Conservation (phyloP, 192 early-diverging fungal species). For the Dispira simplex region DNA sequence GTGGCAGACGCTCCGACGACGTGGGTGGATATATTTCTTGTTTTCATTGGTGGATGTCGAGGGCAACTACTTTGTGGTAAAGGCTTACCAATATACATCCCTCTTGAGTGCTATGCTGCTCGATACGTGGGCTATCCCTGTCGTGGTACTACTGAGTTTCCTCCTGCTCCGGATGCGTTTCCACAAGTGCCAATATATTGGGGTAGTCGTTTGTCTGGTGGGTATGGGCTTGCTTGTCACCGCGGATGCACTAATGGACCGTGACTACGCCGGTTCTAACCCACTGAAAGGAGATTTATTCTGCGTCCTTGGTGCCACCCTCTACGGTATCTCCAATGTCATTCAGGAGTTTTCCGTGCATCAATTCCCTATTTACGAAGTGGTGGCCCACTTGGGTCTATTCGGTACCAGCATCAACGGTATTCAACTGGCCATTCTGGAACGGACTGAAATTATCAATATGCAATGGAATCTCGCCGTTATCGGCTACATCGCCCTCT, state of each 20-base stretch:
- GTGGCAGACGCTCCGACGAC: conserved; percentile 18
- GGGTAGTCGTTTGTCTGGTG: conserved; percentile 46
- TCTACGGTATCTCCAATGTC: conserved; percentile 60
- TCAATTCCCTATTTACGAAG: conserved; percentile 54
- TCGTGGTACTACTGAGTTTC: conserved; percentile 51
- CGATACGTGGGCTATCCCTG: conserved; percentile 60
- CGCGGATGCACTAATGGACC: conserved; percentile 45
- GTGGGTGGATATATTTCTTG: conserved; percentile 34
- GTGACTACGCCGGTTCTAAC: conserved; percentile 35
- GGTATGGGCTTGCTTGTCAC: conserved; percentile 52
- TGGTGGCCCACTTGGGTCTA: conserved; percentile 53
- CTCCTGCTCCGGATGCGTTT: conserved; percentile 47
- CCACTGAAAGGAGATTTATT: conserved; percentile 56
- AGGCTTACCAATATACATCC: conserved; percentile 60
- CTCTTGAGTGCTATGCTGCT: conserved; percentile 61
- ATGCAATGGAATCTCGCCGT: conserved; percentile 32
- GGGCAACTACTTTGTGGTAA: conserved; percentile 70
- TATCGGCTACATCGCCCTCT: conserved; percentile 44
- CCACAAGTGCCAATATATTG: conserved; percentile 47
- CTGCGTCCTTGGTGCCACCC: conserved; percentile 50
- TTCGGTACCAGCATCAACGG: conserved; percentile 59
- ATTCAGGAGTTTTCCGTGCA: conserved; percentile 58
- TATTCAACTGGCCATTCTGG: conserved; percentile 53
- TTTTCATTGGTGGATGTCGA: conserved; percentile 62
- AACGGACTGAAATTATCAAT: conserved; percentile 33